phyloP scores from a whole-genome alignment of 2,329 filamentous ascomycete genomes.

The Atkinsonella hypoxylon region DNA sequence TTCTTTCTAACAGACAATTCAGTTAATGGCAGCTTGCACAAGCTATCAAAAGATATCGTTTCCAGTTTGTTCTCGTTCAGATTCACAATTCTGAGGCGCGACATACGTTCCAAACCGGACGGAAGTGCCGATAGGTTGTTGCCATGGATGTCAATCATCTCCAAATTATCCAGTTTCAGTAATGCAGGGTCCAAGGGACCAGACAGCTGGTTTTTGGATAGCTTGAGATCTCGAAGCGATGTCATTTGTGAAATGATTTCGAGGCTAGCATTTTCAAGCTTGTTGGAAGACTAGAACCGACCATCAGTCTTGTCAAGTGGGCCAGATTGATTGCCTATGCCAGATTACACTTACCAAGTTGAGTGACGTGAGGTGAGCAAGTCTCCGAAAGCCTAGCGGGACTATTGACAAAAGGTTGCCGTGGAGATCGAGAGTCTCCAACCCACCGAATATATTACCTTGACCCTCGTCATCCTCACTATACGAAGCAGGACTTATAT shows the following conservation, averaged over 20 bases:
- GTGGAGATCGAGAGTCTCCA: conserved; percentile 76
- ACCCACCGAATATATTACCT: conserved; percentile 67
- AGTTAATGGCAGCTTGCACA: conserved; percentile 56
- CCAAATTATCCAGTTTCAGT: conserved; percentile 53
- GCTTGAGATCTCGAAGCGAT: conserved; percentile 64
- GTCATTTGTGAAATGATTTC: conserved; percentile 62
- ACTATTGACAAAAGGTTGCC: conserved; percentile 65
- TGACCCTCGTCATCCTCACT: conserved; percentile 53
- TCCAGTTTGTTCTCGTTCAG: conserved; percentile 68
- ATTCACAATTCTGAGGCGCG: conserved; percentile 62
- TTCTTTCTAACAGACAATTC: conserved; percentile 72
- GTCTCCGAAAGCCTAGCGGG: conserved; percentile 61
- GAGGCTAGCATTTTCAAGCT: conserved; percentile 59
- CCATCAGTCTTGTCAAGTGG: conserved; percentile 11
- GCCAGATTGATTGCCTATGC: background rate
- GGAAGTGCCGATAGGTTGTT: conserved; percentile 70
- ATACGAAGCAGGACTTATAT: conserved; percentile 44
- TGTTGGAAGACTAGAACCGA: conserved; percentile 57
- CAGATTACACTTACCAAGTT: conserved; percentile 52
- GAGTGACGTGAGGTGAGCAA: conserved; percentile 64
- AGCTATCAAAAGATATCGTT: conserved; percentile 54
- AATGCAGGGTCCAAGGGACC: conserved; percentile 56
- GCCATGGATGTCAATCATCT: conserved; percentile 68
- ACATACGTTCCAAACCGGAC: conserved; percentile 51
- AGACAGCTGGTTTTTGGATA: conserved; percentile 65